Evolutionary conservation across 495 filamentous ascomycete species (phyloP), one percentile per base, ranked within the genome.

Genomic region (Penicillium soppii): DNA sequence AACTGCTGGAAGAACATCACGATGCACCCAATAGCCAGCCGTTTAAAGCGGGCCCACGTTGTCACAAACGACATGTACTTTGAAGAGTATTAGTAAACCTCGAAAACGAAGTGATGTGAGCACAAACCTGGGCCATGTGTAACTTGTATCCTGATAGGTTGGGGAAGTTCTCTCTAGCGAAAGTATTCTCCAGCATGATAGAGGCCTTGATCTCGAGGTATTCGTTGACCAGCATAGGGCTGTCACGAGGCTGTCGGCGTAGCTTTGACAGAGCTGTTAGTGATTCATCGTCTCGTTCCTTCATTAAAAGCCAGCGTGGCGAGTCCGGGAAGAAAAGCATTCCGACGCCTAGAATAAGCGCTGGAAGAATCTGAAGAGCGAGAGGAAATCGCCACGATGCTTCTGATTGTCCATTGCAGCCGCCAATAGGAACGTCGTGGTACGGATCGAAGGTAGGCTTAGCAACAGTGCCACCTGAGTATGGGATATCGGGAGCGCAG

Each of bases 1-100:
- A 87, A 92, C 66, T 91, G 85, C 71, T 89, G 83, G 73, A 89
- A 86, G 66, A 82, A 81, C 89, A 90, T 91, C 15, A 91, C 86
- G 22, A 85, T 83, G 62, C 82, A 85, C 47, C 91, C 85, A 82
- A 92, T 90, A 16, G 86, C 77, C 65, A 78, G 78, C 12, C 81
- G 84, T 58, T 79, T 79, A 73, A 92, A 91, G 9, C 91, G 77
- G 19, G 82, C 81, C 58, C 78, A 82, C 40, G 84, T 86, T n/a
- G 85, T 82, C 1, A 90, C 77, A 41, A 89, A 86, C 57, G 89
- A 86, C 26, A 89, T 72, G 68, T 89, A 74, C 66, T 75, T 20
- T 29, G 26, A 5, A 5, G 8, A 0, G 16, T 10, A 27, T 62
- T 16, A 53, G 42, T 12, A 19, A 23, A 21, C 15, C 17, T n/a